Base-by-base conservation (phyloP, 352 stramenopile species). In the Pythium biforme region DNA sequence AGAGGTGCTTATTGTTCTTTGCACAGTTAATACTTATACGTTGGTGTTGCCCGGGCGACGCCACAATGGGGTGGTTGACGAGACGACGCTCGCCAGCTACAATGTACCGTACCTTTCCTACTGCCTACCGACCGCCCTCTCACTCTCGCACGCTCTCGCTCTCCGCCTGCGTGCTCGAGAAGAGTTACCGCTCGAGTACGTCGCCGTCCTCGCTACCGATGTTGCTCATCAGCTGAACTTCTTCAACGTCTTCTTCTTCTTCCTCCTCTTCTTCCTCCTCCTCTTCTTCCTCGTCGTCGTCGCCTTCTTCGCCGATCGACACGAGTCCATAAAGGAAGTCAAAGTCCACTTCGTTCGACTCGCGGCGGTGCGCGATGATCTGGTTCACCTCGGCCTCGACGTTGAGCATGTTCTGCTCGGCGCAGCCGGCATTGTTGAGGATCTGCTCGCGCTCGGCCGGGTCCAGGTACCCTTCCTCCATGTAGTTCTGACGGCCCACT, bases 401-500 rank as follows among this genome's bases (percentile, higher is more conserved):
- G n/a, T 70, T 78, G 22, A 77, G 73, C 53, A 94, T 88, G 27
- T 77, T 76, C 14, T 81, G 76, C 51, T 89, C 78, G 20, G 82
- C 79, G 52, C 80, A 94, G n/a, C 85, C 85, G 26, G 82, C 82
- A 26, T 89, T 89, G 34, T 79, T 89, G 10, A 94, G 71, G 59
- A 94, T 94, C 49, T 75, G 58, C 52, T 88, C 85, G 47, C 85
- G 74, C 69, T 94, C 85, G 45, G 85, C 66, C 2, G 82, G 82
- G 63, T 94, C 81, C 57, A 94, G 59, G 70, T 92, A 94, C 0
- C 85, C 85, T 70, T 94, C 79, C 61, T 94, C 85, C 85, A 94
- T 94, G 66, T 94, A 94, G 62, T 74, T 92, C 55, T 94, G 77
- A 11, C 85, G 79, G 2, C 75, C 83, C 46, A 94, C 81, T 14